phyloP scores from a whole-genome alignment of 345 rosid species.

The Aquilaria yunnanensis region DNA sequence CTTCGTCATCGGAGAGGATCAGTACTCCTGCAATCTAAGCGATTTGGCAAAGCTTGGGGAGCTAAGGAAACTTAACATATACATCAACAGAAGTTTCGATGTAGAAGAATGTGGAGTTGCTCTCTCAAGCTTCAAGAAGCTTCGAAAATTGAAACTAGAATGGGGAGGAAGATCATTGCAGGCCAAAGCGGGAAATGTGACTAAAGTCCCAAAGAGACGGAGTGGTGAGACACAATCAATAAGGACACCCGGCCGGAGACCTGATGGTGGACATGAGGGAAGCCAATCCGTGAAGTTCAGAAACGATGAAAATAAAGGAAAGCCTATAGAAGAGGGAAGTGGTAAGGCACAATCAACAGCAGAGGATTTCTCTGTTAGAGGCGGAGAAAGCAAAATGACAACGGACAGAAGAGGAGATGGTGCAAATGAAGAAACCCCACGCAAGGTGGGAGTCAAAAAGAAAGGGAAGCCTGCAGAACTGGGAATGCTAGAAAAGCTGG shows the following conservation, averaged over 20 bases:
- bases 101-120: not conserved
- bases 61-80: slow-evolving; percentile 37
- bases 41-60: slow-evolving; percentile 14
- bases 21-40: slow-evolving; percentile 10
- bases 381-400: not conserved
- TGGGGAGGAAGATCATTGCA: slow-evolving; percentile 30
- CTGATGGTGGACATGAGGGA: not conserved
- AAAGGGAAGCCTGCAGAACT: not conserved
- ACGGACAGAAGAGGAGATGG: not conserved
- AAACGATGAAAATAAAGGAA: not conserved
- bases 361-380: too few species aligned
- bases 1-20: slow-evolving; percentile 37
- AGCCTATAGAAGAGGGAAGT: too few species aligned
- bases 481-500: slow-evolving; percentile 24
- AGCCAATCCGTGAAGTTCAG: not conserved
- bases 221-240: too few species aligned
- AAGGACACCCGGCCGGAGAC: not conserved
- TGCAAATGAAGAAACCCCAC: not conserved
- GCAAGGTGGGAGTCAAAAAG: not conserved
- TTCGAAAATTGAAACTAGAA: slow-evolving; percentile 26
- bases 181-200: not conserved
- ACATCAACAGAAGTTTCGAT: slow-evolving; percentile 6
- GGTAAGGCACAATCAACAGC: too few species aligned
- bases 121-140: not conserved
- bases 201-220: not conserved